Evolutionary conservation across 2,329 filamentous ascomycete genomes (phyloP).

Genomic region (Lachnellula occidentalis): DNA sequence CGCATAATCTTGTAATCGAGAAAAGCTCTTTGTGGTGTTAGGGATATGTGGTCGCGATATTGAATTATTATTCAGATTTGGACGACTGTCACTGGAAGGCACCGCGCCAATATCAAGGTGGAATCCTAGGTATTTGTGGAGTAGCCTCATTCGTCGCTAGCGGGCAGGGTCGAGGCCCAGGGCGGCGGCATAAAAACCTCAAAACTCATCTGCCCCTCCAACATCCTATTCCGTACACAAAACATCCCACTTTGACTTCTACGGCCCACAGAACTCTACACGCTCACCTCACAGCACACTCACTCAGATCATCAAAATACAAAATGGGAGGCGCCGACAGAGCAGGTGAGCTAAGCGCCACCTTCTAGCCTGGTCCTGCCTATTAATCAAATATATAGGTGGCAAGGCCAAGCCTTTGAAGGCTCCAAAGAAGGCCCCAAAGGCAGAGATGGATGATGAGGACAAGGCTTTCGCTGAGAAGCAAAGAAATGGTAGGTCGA

Average conservation of each 20-base stretch:
- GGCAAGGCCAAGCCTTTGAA: conserved; percentile 84
- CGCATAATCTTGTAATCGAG: conserved; percentile 18
- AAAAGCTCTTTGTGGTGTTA: too few species aligned
- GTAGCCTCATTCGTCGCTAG: neutral
- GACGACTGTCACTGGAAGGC: neutral
- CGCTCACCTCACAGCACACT: neutral
- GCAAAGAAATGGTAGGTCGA: conserved; percentile 70
- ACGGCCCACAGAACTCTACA: conserved; percentile 1
- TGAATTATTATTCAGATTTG: neutral
- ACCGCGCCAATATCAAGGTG: neutral
- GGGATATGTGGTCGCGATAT: neutral
- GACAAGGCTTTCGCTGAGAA: conserved; percentile 78
- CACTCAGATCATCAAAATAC: conserved; percentile 35
- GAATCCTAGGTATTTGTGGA: neutral
- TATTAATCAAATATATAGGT: conserved; percentile 43
- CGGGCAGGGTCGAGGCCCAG: neutral
- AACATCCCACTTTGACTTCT: conserved; percentile 9
- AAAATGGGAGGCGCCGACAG: conserved; percentile 63
- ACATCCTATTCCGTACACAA: neutral
- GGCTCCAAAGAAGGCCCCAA: conserved; percentile 72
- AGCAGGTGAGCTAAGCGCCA: conserved; percentile 46
- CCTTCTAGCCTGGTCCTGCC: conserved; percentile 2
- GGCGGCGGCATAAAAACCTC: conserved; percentile 7
- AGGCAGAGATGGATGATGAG: conserved; percentile 80
- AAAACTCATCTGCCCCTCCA: conserved; percentile 15